Evolutionary conservation across 1,284 basidiomycete genomes (phyloP), one percentile per base, ranked within the genome.

Genomic region (Boletus smithii): DNA sequence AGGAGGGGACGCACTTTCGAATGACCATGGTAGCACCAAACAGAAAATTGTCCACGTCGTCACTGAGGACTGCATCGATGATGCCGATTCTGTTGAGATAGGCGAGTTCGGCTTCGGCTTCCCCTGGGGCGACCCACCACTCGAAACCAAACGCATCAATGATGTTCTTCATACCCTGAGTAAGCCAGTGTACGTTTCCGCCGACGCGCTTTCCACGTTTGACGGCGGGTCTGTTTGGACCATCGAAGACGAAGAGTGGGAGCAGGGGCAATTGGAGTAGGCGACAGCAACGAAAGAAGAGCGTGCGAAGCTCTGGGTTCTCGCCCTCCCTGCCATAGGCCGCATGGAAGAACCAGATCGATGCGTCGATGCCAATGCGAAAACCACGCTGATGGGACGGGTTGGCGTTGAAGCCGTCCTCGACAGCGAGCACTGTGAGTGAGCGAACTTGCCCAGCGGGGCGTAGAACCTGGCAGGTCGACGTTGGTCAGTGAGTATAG

Each of bases 71-170:
- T 0, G 85, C 91, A 62, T 99, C 95, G 44, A 98, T 87, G 46
- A 88, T 68, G 0, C 91, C 91, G 27, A 85, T 79, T 4, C 74
- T 71, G 58, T 91, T 93, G 53, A 98, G 74, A 51, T 87, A 85
- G 0, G 95, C 95, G 1, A 99, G 75, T 62, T 99, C 95, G 0
- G 95, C 95, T 67, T 99, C 95, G 0, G 95, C 95, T 68, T 98
- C 95, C 10, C 92, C 95, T 0, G 91, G 91, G 5, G 95, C 95
- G 62, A 79, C 83, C 62, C 83, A 76, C 81, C 85, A 91, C 61
- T 93, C 88, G 54, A 91, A 91, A 0, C 94, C 93, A 69, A 95
- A 95, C 0, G 88, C 85, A 44, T 89, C 83, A 5, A 97, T 82
- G 44, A 97, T 84, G 31, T 76, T 74, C 66, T 91, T 88, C 80